phyloP scores from a whole-genome alignment of 176 grass and related monocot genomes.

The Thinopyrum elongatum region DNA sequence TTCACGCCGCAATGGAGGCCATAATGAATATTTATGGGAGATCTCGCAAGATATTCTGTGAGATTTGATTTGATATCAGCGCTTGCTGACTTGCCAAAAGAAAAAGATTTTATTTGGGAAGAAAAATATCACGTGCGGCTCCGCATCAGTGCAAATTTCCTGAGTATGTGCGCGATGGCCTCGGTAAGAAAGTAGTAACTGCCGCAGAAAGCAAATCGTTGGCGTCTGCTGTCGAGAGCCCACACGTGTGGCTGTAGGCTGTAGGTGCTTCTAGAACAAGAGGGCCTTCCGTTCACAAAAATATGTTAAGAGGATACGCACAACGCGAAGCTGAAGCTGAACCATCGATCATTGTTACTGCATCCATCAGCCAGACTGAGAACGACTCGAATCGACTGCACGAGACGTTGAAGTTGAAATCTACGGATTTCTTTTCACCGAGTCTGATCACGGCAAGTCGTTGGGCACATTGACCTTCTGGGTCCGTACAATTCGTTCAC shows the following conservation, averaged over 20 bases:
- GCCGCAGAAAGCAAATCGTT: not conserved
- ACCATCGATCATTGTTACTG: not conserved
- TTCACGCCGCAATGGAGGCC: too few relatives aligned
- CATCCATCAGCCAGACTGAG: not conserved
- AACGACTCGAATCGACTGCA: not conserved
- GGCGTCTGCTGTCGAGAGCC: not conserved
- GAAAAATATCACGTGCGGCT: not conserved
- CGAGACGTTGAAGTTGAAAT: too few relatives aligned
- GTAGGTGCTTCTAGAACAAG: not conserved
- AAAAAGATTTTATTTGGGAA: not conserved
- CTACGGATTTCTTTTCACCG: not conserved
- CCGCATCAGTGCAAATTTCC: too few relatives aligned
- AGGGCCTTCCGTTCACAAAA: not conserved
- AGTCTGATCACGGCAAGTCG: not conserved
- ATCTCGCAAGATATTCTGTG: not conserved
- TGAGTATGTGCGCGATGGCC: not conserved
- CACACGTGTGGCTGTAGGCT: not conserved
- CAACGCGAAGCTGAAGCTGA: not conserved
- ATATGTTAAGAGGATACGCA: not conserved
- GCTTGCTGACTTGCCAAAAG: not conserved
- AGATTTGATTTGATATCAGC: not conserved
- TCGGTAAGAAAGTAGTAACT: not conserved
- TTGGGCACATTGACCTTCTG: not conserved
- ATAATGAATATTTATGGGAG: not conserved
- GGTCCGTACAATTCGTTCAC: not conserved